Evolutionary conservation across 1,284 basidiomycete species (phyloP).

Genomic region (Cryptococcus floricola): DNA sequence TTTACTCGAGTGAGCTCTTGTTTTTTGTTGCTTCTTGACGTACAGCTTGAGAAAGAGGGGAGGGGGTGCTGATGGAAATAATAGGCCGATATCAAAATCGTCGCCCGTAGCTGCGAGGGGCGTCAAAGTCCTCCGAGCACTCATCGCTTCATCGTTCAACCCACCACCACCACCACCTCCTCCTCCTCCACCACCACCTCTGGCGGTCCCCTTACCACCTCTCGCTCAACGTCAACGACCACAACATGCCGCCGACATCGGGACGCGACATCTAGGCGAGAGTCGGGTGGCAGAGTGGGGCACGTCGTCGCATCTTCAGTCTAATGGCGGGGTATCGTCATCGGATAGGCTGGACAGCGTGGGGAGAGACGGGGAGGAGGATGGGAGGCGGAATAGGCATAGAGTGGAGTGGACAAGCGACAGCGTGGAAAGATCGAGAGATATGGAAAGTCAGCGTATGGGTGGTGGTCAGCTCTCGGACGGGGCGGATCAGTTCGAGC

Average conservation of each 20-base stretch:
- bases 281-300: too few species aligned
- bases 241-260: too few species aligned
- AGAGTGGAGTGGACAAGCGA: slow-evolving; percentile 1
- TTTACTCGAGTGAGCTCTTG: slow-evolving; percentile 12
- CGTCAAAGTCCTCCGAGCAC: slow-evolving; percentile 15
- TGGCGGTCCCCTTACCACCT: too few species aligned
- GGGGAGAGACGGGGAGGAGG: too few species aligned
- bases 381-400: background rate
- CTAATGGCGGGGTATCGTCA: too few species aligned
- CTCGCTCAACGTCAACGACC: too few species aligned
- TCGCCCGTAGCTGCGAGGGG: slow-evolving; percentile 14
- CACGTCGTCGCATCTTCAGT: too few species aligned
- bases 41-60: background rate
- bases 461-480: background rate
- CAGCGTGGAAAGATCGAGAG: background rate
- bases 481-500: background rate
- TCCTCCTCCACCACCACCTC: too few species aligned
- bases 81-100: slow-evolving; percentile 10
- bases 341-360: too few species aligned
- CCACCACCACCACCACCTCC: too few species aligned
- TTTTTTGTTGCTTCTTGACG: background rate
- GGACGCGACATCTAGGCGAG: too few species aligned
- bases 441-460: background rate
- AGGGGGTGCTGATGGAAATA: background rate
- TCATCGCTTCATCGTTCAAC: background rate